Evolutionary conservation across 768 basidiomycete genomes (phyloP).

Genomic region (Psilocybe sp.): DNA sequence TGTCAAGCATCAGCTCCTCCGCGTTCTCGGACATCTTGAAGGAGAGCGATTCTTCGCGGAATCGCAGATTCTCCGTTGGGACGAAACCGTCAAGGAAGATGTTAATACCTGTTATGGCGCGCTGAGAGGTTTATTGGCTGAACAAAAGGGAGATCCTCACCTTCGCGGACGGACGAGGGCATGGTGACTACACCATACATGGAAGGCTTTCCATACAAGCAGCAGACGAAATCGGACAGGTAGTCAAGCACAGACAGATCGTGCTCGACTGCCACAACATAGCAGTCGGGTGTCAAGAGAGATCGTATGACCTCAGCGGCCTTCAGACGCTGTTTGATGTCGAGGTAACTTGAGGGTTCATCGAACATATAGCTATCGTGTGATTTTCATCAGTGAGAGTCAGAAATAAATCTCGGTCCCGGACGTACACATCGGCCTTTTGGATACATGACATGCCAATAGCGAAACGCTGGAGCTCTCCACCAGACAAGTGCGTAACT

Average conservation of each 20-base stretch:
- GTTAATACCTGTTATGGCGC: slow-evolving; percentile 74
- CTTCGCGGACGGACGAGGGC: slow-evolving; percentile 98
- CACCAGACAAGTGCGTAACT: slow-evolving; percentile 84
- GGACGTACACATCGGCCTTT: slow-evolving; percentile 86
- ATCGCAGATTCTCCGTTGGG: slow-evolving; percentile 96
- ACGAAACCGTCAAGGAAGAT: slow-evolving; percentile 99
- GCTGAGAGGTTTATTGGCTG: neutral
- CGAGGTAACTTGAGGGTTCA: slow-evolving; percentile 97
- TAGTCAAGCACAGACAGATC: slow-evolving; percentile 98
- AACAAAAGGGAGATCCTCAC: slow-evolving; percentile 31
- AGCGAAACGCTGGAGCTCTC: slow-evolving; percentile 96
- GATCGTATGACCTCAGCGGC: slow-evolving; percentile 95
- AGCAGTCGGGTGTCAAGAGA: slow-evolving; percentile 78
- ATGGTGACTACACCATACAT: slow-evolving; percentile 99
- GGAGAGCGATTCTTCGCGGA: slow-evolving; percentile 91
- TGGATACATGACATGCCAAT: slow-evolving; percentile 98
- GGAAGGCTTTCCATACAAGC: slow-evolving; percentile 94
- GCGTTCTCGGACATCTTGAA: slow-evolving; percentile 99
- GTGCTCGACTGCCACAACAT: slow-evolving; percentile 98
- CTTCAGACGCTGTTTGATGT: slow-evolving; percentile 91
- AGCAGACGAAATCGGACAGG: slow-evolving; percentile 97
- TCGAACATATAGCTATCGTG: slow-evolving; percentile 91
- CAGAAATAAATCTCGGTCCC: neutral
- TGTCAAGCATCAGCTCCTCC: slow-evolving; percentile 84
- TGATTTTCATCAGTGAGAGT: slow-evolving; percentile 2